phyloP scores from a whole-genome alignment of 2,329 filamentous ascomycete species.

The Nothopassalora personata region DNA sequence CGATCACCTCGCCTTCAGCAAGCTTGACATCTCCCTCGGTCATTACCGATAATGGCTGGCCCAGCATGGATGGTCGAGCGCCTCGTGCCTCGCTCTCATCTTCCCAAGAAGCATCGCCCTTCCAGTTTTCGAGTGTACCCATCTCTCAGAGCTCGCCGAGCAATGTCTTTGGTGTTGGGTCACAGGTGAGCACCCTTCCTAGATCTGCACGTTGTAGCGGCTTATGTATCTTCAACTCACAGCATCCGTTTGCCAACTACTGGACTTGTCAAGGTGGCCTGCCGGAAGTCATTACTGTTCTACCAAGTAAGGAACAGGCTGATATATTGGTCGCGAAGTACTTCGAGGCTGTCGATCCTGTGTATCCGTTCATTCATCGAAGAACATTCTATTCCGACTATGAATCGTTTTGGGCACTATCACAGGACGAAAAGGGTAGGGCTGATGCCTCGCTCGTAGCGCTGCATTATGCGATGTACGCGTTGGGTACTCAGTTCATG shows the following conservation, averaged over 20 bases:
- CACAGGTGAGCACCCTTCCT: slow-evolving; percentile 24
- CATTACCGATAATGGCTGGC: slow-evolving; percentile 28
- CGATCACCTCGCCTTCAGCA: slow-evolving; percentile 16
- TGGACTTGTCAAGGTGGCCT: slow-evolving; percentile 76
- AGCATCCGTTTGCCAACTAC: slow-evolving; percentile 77
- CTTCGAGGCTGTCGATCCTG: slow-evolving; percentile 63
- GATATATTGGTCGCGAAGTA: slow-evolving; percentile 59
- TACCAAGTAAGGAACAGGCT: slow-evolving; percentile 70
- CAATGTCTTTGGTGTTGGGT: slow-evolving; percentile 75
- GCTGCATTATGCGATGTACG: slow-evolving; percentile 70
- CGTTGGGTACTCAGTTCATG: slow-evolving; percentile 73
- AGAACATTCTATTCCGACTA: slow-evolving; percentile 74
- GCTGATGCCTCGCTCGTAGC: slow-evolving; percentile 66
- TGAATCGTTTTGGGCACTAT: slow-evolving; percentile 67
- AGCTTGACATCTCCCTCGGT: slow-evolving; percentile 21
- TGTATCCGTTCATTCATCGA: slow-evolving; percentile 74
- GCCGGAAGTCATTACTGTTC: slow-evolving; percentile 66
- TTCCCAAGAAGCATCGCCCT: slow-evolving; percentile 33
- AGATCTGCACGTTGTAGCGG: no score
- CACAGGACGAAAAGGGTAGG: slow-evolving; percentile 49
- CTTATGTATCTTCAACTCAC: slow-evolving; percentile 25
- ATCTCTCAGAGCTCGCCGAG: slow-evolving; percentile 66
- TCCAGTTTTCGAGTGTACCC: slow-evolving; percentile 65
- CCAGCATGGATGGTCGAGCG: slow-evolving; percentile 20
- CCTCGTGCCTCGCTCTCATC: slow-evolving; percentile 18